Percentiles rank a stretch among this genome's conserved stretches.
Evolutionary conservation across 495 filamentous ascomycete species (phyloP).

Genomic region (Xylaria sp.): DNA sequence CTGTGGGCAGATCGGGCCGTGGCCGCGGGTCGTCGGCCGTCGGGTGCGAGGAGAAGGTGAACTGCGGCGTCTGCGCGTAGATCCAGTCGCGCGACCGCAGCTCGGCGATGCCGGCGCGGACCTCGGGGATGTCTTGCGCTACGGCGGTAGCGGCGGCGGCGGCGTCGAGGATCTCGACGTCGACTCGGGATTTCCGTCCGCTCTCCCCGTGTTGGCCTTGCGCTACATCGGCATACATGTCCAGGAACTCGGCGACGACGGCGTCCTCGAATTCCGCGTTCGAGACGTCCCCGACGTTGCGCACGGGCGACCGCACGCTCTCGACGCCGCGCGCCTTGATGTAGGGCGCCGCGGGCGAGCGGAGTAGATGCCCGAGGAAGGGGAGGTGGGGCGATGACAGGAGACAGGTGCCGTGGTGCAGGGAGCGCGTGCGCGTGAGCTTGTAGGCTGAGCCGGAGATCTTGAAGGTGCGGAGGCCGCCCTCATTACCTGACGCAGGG

Average conservation of each 20-base stretch:
- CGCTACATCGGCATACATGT: conserved; percentile 56
- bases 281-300: conserved; percentile 70
- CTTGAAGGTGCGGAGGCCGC: conserved; percentile 64
- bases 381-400: conserved; percentile 73
- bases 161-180: conserved; percentile 7
- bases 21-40: conserved; percentile 62
- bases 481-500: background rate
- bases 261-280: conserved; percentile 58
- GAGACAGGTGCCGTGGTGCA: conserved; percentile 93
- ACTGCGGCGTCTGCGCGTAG: conserved; percentile 84
- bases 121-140: conserved; percentile 16
- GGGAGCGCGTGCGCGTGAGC: conserved; percentile 73
- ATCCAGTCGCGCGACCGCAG: conserved; percentile 75
- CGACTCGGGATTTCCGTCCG: background rate
- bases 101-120: conserved; percentile 22
- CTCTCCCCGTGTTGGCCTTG: background rate
- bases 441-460: conserved; percentile 95
- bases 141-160: background rate
- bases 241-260: conserved; percentile 58
- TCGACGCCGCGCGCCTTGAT: conserved; percentile 88
- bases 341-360: conserved; percentile 74
- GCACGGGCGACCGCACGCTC: conserved; percentile 84
- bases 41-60: conserved; percentile 68
- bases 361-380: conserved; percentile 68
- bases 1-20: conserved; percentile 52